Evolutionary conservation across 163 green algal species (phyloP), one percentile per base, ranked within the genome.

Genomic region (Scenedesmus sp.): DNA sequence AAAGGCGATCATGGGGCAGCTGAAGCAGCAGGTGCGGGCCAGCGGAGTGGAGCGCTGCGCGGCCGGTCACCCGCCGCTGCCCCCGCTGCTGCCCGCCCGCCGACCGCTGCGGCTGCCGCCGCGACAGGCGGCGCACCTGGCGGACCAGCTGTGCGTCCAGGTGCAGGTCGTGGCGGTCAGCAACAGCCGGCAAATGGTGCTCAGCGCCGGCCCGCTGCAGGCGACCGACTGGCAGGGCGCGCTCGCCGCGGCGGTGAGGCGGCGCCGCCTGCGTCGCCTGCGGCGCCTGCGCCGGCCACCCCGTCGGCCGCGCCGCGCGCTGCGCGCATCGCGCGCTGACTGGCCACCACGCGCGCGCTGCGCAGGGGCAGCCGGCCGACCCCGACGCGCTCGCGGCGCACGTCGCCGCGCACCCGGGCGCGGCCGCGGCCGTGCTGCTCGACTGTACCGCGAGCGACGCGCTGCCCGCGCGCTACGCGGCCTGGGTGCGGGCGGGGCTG

Each of bases 371-470:
- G 17, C 81, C 86, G 7, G 69, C 85, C 20, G 75, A 81, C 58
- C 72, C 92, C 54, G 77, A 72, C 0, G 67, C 78, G 20, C 81
- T 92, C 22, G 88, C 81, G 20, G 42, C 74, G 17, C 77, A 89
- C 74, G 62, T 94, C 0, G 76, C 78, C 11, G 60, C 57, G 28
- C 72, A 75, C 3, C 48, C 72, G 0, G 51, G 75, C 1, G 78
- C 60, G 2, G 62, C 45, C 42, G 71, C 60, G n/a, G 44, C 51
- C 17, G 73, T 93, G 1, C 66, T 96, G 33, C 62, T 95, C 7
- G 92, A 96, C 84, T 94, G 89, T 63, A 95, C 89, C 20, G 90
- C 92, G 36, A n/a, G 73, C 50, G 93, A 97, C 22, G 84, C 60
- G 15, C 92, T 94, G 0, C 77, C 93, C 3, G 66, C 79, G 17